Evolutionary conservation across 1,139 yeast species (phyloP).

Genomic region (Blastobotrys arbuscula): DNA sequence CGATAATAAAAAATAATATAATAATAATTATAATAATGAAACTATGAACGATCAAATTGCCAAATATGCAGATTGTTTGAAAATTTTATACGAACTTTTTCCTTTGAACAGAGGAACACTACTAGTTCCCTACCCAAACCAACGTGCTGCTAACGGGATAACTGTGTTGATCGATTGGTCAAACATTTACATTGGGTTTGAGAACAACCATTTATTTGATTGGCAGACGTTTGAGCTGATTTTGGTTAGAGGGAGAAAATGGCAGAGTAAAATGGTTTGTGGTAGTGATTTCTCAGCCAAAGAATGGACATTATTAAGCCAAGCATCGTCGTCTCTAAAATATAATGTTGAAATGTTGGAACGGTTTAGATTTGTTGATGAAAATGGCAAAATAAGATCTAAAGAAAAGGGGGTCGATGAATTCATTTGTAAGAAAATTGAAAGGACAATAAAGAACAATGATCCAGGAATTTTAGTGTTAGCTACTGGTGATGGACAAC

Average conservation of each 20-base stretch:
- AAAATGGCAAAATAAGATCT: not conserved
- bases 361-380: not conserved
- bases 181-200: slow-evolving; percentile 21
- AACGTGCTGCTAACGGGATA: slow-evolving; percentile 8
- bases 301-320: not conserved
- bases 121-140: slow-evolving; percentile 18
- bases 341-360: slow-evolving; percentile 5
- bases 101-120: slow-evolving; percentile 21
- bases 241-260: slow-evolving; percentile 21
- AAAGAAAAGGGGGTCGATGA: slow-evolving; percentile 26
- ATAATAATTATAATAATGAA: too few relatives aligned
- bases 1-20: too few relatives aligned
- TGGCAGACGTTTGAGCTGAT: slow-evolving; percentile 18
- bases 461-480: slow-evolving; percentile 20
- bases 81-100: slow-evolving; percentile 17
- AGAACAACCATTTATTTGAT: slow-evolving; percentile 12
- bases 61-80: not conserved
- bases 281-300: not conserved
- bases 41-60: not conserved
- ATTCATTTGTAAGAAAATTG: slow-evolving; percentile 15
- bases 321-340: not conserved
- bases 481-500: slow-evolving; percentile 27
- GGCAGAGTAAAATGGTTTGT: slow-evolving; percentile 7
- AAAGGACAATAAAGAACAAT: not conserved
- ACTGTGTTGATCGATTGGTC: slow-evolving; percentile 23